Conservation (phyloP, 116 monocot species). For the Phalaenopsis hybrid region DNA sequence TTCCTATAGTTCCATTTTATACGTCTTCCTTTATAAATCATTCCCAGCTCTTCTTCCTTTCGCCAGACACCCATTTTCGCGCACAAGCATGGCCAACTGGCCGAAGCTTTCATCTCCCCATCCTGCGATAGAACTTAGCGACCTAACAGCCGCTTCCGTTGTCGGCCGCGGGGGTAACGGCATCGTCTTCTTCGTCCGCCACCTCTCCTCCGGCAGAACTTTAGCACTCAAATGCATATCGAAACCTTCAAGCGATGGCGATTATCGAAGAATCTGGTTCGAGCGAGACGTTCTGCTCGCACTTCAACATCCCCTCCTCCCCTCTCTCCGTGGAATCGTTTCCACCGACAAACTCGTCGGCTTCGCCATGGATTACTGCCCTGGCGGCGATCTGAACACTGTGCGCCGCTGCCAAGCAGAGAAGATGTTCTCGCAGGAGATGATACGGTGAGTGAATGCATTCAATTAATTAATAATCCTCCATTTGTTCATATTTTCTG, state of each 20-base stretch:
- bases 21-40: no score
- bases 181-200: conserved; percentile 55
- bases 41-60: no score
- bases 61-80: no score
- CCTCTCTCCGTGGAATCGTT: conserved; percentile 52
- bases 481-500: not conserved
- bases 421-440: conserved; percentile 63
- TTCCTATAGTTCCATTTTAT: no score
- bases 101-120: not conserved
- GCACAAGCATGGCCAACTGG: not conserved
- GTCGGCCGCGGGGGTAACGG: conserved; percentile 80
- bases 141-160: conserved; percentile 21
- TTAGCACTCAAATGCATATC: conserved; percentile 60
- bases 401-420: conserved; percentile 57
- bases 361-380: conserved; percentile 62
- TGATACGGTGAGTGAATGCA: conserved; percentile 31
- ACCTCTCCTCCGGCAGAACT: not conserved
- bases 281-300: conserved; percentile 56
- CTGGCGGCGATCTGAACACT: conserved; percentile 56
- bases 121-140: conserved; percentile 15
- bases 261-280: conserved; percentile 56
- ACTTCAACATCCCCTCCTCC: conserved; percentile 59
- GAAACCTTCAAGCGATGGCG: conserved; percentile 12
- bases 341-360: conserved; percentile 65
- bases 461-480: not conserved